Percentiles rank a stretch among this genome's conserved stretches.
Evolutionary conservation across 768 basidiomycete species (phyloP).

Genomic region (Podaxis sp.): DNA sequence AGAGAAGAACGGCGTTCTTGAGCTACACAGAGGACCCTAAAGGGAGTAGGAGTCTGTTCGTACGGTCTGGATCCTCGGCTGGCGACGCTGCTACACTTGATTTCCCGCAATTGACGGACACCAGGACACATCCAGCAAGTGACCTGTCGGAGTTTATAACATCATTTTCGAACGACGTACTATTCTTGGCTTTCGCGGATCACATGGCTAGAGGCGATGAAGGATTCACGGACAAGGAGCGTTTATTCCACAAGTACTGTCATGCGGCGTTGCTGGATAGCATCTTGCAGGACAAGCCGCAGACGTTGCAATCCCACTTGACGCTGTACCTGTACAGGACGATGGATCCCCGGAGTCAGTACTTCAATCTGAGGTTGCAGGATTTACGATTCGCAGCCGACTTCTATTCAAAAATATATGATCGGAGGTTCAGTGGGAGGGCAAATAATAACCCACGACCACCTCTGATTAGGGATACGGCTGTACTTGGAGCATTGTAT

Average conservation of each 20-base stretch:
- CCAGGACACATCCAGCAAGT: conserved; percentile 63
- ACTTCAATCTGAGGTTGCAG: conserved; percentile 68
- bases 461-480: conserved; percentile 70
- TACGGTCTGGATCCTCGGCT: conserved; percentile 81
- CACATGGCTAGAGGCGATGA: conserved; percentile 62
- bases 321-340: conserved; percentile 68
- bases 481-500: conserved; percentile 64
- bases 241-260: conserved; percentile 67
- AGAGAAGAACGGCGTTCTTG: conserved; percentile 88
- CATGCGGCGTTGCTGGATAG: conserved; percentile 81
- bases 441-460: conserved; percentile 63
- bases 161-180: conserved; percentile 79
- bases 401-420: conserved; percentile 76
- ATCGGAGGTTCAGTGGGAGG: conserved; percentile 73
- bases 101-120: conserved; percentile 72
- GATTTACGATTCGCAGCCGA: conserved; percentile 74
- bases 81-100: conserved; percentile 86
- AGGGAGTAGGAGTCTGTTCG: conserved; percentile 89
- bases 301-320: conserved; percentile 73
- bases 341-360: conserved; percentile 54
- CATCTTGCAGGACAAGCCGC: conserved; percentile 88
- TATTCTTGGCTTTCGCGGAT: conserved; percentile 81
- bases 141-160: conserved; percentile 85
- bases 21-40: conserved; percentile 94
- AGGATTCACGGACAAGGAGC: conserved; percentile 58